These are phyloP conservation scores for Didymella exigua DNA, from an alignment of 2,329 filamentous ascomycete genomes.

Conservation along the genomic window DNA sequence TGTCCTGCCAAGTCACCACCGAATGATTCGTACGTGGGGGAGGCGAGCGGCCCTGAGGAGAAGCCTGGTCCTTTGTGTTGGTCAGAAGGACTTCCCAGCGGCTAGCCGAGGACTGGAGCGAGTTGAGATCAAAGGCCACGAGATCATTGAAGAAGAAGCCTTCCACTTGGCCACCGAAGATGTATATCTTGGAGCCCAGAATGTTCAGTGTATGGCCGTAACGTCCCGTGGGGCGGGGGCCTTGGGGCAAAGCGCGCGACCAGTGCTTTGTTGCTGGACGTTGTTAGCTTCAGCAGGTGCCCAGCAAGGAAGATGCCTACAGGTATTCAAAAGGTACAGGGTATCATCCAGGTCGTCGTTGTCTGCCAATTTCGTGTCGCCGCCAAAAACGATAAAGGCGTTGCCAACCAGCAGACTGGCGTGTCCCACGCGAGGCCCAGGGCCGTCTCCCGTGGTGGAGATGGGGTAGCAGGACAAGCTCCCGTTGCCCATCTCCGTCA, in stretches of 20 bases:
- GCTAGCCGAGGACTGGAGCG: conserved; percentile 87
- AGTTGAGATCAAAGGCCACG: conserved; percentile 92
- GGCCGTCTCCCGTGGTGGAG: conserved; percentile 88
- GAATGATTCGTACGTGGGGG: conserved; percentile 94
- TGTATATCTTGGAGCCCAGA: conserved; percentile 92
- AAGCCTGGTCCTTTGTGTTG: conserved; percentile 66
- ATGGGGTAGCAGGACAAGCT: conserved; percentile 91
- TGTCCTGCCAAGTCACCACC: conserved; percentile 89
- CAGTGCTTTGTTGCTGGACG: conserved; percentile 88
- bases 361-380: conserved; percentile 97
- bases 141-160: conserved; percentile 98
- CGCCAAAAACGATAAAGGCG: conserved; percentile 98
- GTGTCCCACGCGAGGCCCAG: conserved; percentile 92
- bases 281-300: conserved; percentile 35
- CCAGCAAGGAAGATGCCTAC: conserved; percentile 62
- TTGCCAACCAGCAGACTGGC: conserved; percentile 94
- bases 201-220: conserved; percentile 98
- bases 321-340: conserved; percentile 94
- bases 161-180: conserved; percentile 97
- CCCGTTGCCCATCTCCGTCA: conserved; percentile 84
- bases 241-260: conserved; percentile 90
- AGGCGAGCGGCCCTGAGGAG: conserved; percentile 55
- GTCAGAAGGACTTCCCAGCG: conserved; percentile 92
- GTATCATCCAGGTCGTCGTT: conserved; percentile 91
- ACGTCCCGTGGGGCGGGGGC: conserved; percentile 82